Conservation (phyloP, 176 grass and related monocot species). For the Carex cristatella region DNA sequence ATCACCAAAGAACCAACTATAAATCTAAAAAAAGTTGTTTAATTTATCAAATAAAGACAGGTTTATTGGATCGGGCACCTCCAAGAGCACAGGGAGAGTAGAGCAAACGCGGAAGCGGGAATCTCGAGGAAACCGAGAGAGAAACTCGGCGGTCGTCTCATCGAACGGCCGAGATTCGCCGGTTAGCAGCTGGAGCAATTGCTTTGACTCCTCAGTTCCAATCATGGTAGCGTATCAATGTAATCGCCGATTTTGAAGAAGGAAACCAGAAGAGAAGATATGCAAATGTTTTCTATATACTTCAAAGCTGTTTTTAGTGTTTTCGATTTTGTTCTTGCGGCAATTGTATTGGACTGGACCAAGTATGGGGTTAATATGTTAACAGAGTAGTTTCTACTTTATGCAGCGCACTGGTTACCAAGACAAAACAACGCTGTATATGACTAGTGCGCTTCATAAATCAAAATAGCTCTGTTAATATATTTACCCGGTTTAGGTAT, state of each 20-base stretch:
- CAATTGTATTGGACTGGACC: background rate
- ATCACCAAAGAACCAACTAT: background rate
- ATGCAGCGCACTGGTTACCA: too few species aligned
- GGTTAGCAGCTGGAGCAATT: conserved; percentile 48
- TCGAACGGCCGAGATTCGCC: conserved; percentile 46
- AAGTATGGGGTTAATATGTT: background rate
- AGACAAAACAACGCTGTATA: too few species aligned
- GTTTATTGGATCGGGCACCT: conserved; percentile 31
- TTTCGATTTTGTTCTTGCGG: background rate
- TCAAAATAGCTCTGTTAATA: too few species aligned
- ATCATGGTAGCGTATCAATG: conserved; percentile 12
- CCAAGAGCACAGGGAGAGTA: conserved; percentile 43
- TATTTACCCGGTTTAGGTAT: background rate
- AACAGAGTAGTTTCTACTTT: too few species aligned
- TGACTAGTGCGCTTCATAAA: too few species aligned
- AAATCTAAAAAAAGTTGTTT: background rate
- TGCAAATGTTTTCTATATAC: background rate
- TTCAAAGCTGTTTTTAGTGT: background rate
- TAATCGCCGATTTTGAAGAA: conserved; percentile 1
- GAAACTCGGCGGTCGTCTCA: conserved; percentile 61
- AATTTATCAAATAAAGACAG: background rate
- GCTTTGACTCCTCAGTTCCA: conserved; percentile 38
- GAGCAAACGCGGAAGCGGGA: conserved; percentile 58
- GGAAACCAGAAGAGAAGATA: background rate
- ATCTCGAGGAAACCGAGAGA: conserved; percentile 47